phyloP scores from a whole-genome alignment of 768 basidiomycete genomes.

The Pleurotus platypus region DNA sequence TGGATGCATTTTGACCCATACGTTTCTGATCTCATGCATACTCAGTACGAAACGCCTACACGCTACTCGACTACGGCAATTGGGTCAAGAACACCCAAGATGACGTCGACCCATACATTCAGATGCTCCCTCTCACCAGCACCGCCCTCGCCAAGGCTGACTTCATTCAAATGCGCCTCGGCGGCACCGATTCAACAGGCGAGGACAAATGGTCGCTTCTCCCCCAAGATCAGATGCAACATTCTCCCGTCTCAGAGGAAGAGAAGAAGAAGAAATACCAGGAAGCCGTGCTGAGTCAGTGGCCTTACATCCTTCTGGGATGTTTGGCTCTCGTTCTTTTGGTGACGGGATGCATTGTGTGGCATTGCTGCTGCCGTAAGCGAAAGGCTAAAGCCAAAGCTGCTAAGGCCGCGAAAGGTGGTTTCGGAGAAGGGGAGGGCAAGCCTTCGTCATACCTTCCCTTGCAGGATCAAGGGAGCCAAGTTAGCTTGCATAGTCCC shows the following conservation, averaged over 20 bases:
- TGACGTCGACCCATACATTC: constrained; percentile 60
- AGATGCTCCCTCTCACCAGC: constrained; percentile 61
- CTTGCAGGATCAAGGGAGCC: constrained; percentile 9
- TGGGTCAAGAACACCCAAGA: constrained; percentile 51
- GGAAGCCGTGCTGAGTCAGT: constrained; percentile 62
- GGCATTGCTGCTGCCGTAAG: constrained; percentile 56
- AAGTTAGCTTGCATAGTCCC: neutral
- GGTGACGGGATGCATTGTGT: constrained; percentile 46
- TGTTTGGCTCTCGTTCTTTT: constrained; percentile 48
- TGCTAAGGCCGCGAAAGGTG: constrained; percentile 1
- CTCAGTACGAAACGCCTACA: constrained; percentile 73
- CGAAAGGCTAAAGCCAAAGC: constrained; percentile 16
- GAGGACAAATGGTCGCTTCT: constrained; percentile 57
- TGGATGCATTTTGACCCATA: neutral
- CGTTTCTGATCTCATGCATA: neutral
- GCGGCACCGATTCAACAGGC: constrained; percentile 54
- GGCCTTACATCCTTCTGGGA: constrained; percentile 70
- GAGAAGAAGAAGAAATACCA: constrained; percentile 68
- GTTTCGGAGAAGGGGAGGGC: neutral
- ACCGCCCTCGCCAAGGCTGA: constrained; percentile 51
- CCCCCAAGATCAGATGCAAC: constrained; percentile 51
- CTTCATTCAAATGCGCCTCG: constrained; percentile 60
- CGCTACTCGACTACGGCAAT: constrained; percentile 69
- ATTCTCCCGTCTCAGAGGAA: constrained; percentile 58
- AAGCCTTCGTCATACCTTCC: constrained; percentile 4